Evolutionary conservation across 2,329 filamentous ascomycete species (phyloP).

Genomic region (Diplocarpon rosae): DNA sequence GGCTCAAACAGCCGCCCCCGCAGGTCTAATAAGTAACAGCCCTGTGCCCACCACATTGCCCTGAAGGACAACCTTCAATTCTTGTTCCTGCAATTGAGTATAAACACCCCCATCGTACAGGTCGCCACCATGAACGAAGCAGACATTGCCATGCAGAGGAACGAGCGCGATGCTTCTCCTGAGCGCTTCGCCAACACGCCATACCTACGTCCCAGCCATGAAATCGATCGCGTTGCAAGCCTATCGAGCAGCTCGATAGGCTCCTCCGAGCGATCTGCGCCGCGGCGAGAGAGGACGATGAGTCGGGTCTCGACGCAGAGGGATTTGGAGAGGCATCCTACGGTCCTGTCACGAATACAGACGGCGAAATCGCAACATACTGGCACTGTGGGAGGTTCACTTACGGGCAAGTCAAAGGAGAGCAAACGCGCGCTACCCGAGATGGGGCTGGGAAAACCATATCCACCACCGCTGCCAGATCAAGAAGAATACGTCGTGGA

Average conservation of each 20-base stretch:
- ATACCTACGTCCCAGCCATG: conserved; percentile 31
- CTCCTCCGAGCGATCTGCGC: conserved; percentile 29
- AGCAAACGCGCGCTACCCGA: conserved; percentile 49
- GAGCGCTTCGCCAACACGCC: conserved; percentile 24
- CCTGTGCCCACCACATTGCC: not conserved
- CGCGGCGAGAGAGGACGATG: conserved; percentile 36
- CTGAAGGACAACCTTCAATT: not conserved
- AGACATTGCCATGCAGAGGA: conserved; percentile 19
- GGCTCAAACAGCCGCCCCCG: no score
- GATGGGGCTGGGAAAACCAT: conserved; percentile 66
- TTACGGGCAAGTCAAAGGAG: conserved; percentile 34
- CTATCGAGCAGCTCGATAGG: conserved; percentile 41
- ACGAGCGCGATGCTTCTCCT: conserved; percentile 42
- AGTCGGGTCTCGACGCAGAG: conserved; percentile 51
- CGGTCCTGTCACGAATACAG: conserved; percentile 59
- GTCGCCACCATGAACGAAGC: conserved; percentile 22
- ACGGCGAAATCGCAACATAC: conserved; percentile 61
- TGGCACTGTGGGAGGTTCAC: conserved; percentile 53
- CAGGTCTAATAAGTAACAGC: no score
- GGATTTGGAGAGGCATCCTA: conserved; percentile 60
- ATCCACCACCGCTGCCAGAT: conserved; percentile 57
- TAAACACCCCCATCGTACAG: not conserved
- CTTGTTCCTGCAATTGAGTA: not conserved
- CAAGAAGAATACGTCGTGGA: conserved; percentile 72
- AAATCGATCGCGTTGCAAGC: conserved; percentile 50